Conservation (phyloP, 1,139 yeast species). For the Meyerozyma guilliermondii region DNA sequence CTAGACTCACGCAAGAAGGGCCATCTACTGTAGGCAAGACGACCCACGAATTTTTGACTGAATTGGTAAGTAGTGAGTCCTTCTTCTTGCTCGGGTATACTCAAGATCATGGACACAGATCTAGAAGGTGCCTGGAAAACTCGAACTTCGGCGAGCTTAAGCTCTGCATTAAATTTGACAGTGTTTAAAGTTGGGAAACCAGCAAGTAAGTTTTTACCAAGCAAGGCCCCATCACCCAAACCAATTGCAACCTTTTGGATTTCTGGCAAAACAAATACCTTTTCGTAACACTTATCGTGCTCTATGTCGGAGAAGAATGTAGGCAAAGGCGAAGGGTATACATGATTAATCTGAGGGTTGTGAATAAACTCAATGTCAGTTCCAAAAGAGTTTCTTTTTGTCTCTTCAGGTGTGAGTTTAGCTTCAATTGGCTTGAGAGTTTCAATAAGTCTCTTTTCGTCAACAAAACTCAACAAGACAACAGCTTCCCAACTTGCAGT, state of each 20-base stretch:
- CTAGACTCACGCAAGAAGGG: conserved; percentile 84
- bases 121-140: conserved; percentile 84
- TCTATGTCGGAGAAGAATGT: conserved; percentile 74
- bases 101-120: conserved; percentile 74
- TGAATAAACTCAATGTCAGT: conserved; percentile 58
- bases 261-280: conserved; percentile 46
- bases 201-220: conserved; percentile 69
- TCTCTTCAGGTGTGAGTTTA: conserved; percentile 64
- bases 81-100: conserved; percentile 48
- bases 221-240: conserved; percentile 59
- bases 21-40: conserved; percentile 74
- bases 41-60: conserved; percentile 55
- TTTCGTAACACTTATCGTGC: conserved; percentile 72
- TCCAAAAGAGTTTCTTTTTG: conserved; percentile 70
- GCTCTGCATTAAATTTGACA: conserved; percentile 49
- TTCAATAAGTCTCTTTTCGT: conserved; percentile 64
- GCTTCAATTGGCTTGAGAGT: conserved; percentile 66
- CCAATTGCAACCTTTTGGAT: conserved; percentile 52
- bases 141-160: conserved; percentile 55
- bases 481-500: conserved; percentile 98
- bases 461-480: conserved; percentile 91
- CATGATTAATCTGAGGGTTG: conserved; percentile 70
- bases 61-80: conserved; percentile 50
- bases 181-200: conserved; percentile 87
- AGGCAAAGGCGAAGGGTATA: conserved; percentile 76